Evolutionary conservation across 2,329 filamentous ascomycete genomes (phyloP).

Genomic region (Oidium heveae): DNA sequence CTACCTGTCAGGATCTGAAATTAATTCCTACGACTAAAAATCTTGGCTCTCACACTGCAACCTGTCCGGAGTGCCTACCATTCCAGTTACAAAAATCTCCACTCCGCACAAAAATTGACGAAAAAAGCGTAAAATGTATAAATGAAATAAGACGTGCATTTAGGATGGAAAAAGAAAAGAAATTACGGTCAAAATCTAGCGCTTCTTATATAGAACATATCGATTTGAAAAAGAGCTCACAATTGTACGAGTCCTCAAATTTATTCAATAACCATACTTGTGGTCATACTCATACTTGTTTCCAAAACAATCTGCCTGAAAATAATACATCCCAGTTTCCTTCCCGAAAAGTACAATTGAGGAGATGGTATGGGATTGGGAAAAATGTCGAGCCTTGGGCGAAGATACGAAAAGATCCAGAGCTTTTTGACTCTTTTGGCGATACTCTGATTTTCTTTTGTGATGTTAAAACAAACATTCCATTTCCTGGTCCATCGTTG

Average conservation of each 20-base stretch:
- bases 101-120: slow-evolving; percentile 25
- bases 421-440: slow-evolving; percentile 34
- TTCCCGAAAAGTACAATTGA: slow-evolving; percentile 13
- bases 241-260: no score
- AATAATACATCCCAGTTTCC: no score
- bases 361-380: slow-evolving; percentile 27
- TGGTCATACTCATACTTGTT: no score
- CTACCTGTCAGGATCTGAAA: slow-evolving; percentile 1
- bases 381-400: slow-evolving; percentile 26
- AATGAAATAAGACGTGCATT: slow-evolving; percentile 28
- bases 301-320: no score
- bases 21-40: slow-evolving; percentile 3
- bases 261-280: no score
- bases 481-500: slow-evolving; percentile 22
- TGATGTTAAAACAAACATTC: neutral
- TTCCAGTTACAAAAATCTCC: slow-evolving; percentile 29
- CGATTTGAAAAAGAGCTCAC: no score
- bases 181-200: slow-evolving; percentile 3
- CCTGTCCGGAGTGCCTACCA: slow-evolving; percentile 14
- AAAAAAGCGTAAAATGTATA: slow-evolving; percentile 28
- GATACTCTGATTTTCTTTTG: slow-evolving; percentile 32
- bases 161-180: slow-evolving; percentile 21
- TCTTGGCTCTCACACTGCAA: slow-evolving; percentile 5
- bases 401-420: slow-evolving; percentile 31
- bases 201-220: slow-evolving; percentile 1